Evolutionary conservation across 2,329 filamentous ascomycete genomes (phyloP).

Genomic region (Monosporascus sp.): DNA sequence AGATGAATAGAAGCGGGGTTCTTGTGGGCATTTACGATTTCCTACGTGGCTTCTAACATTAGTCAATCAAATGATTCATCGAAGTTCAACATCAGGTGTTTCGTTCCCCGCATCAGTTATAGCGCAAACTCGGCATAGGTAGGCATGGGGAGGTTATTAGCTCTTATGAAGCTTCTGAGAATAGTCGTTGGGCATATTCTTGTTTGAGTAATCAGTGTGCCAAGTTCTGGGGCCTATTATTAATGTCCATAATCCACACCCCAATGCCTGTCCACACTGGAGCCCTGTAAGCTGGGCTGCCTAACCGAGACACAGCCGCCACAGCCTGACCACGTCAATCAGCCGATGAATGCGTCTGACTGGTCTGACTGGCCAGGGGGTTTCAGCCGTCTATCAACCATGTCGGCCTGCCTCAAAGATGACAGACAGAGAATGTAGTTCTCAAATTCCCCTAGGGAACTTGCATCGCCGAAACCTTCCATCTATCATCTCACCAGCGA

Average conservation of each 20-base stretch:
- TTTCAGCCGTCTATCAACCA: not conserved
- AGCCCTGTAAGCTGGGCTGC: not conserved
- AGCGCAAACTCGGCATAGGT: no score
- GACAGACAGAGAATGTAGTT: conserved; percentile 2
- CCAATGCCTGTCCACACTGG: not conserved
- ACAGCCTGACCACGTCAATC: conserved; percentile 1
- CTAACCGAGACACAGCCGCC: not conserved
- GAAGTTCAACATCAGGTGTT: not conserved
- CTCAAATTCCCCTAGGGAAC: conserved; percentile 14
- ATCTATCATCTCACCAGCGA: conserved; percentile 1
- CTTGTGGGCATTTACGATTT: not conserved
- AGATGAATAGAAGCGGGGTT: no score
- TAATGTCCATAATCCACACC: not conserved
- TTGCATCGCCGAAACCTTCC: conserved; percentile 17
- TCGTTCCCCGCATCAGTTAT: not conserved
- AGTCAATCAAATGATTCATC: not conserved
- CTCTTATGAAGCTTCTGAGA: no score
- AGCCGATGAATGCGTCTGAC: not conserved
- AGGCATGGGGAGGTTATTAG: no score
- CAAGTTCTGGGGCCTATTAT: no score
- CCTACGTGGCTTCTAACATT: not conserved
- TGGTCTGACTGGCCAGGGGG: not conserved
- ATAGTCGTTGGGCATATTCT: no score
- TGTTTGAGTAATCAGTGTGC: no score
- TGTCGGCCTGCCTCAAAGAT: not conserved